Evolutionary conservation across 179 eudicot genomes (phyloP), one percentile per base, ranked within the genome.

Genomic region (Nepenthes alata): DNA sequence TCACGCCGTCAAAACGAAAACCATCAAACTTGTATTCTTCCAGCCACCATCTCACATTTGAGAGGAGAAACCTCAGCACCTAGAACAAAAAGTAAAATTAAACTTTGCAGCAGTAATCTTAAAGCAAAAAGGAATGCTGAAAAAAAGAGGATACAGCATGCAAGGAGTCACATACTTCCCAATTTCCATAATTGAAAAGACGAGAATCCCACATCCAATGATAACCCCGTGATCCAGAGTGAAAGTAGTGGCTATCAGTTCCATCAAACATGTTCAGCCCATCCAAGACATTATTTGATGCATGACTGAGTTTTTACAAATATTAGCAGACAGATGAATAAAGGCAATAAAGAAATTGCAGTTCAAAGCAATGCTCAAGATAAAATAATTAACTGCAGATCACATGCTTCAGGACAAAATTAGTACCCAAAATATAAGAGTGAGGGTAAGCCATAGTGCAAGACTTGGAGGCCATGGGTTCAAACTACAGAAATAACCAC

Each of bases 121-220:
- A 25, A 8, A 61, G 12, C 2, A 34, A 16, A 55, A 55, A 0
- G 53, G 4, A 13, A 13, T 9, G 16, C 65, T 48, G 11, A 63
- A 6, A 48, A 47, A 61, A 4, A 3, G 8, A 37, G 6, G 25
- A 25, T 25, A 25, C 50, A 47, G 15, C 36, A 58, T 10, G 16
- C 6, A n/a, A 57, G 8, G 50, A 61, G 16, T 57, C 37, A 75
- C 89, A 44, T 78, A 89, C 97, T 75, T 94, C 99, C 99, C 99
- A 94, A 50, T 79, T 83, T 71, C 95, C 97, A 64, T 87, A 90
- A 67, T 90, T 94, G 62, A 90, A 94, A 61, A 94, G 94, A 59
- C 99, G 89, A 58, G 97, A 89, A 72, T 94, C 99, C 97, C 99
- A 94, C 97, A 94, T 87, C 97, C 97, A 89, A 65, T 94, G 99